Evolutionary conservation across 2,329 filamentous ascomycete genomes (phyloP), one percentile per base, ranked within the genome.

Genomic region (Diaporthe citri): DNA sequence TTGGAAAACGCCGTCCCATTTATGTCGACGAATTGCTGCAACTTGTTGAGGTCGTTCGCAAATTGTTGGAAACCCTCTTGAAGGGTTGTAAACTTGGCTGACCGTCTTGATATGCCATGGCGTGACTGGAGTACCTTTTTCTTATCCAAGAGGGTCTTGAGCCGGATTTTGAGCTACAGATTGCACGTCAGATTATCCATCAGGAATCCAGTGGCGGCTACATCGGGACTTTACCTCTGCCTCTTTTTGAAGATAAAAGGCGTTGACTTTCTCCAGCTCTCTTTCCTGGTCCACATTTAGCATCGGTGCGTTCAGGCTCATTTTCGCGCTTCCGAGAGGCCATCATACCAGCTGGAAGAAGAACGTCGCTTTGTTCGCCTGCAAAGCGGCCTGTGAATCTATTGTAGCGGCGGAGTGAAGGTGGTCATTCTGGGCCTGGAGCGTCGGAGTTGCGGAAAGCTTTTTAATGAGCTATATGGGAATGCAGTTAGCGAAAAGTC

Each of bases 11-110:
- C 97, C 2, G 95, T 98, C 81, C 97, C 96, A 82, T 99, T 99
- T 82, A 98, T 94, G 84, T 98, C 96, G 78, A 99, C 95, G 84
- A 98, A 99, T 87, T 98, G 97, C 87, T 98, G 95, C 22, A 99
- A 90, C 85, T 99, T 99, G 86, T 98, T 98, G 60, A 99, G 86
- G 82, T 99, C 97, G 81, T 94, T 96, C 81, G 96, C 96, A 83
- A 99, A 99, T 83, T 98, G 95, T 80, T 98, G 95, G 81, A 98
- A 97, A 17, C 97, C 97, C 87, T 99, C 97, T 82, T 98, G 95
- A 28, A 99, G 88, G 0, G 96, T 97, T 43, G 97, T 95, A 82
- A 98, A 98, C 83, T 97, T 97, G 74, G 96, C 95, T 1, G 97
- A 98, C 22, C 95, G 90, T 84, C 97, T 94, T 22, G 96, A 97